These are phyloP conservation scores for Alternaria infectoria DNA, from an alignment of 2,329 filamentous ascomycete genomes.

Conservation along the genomic window DNA sequence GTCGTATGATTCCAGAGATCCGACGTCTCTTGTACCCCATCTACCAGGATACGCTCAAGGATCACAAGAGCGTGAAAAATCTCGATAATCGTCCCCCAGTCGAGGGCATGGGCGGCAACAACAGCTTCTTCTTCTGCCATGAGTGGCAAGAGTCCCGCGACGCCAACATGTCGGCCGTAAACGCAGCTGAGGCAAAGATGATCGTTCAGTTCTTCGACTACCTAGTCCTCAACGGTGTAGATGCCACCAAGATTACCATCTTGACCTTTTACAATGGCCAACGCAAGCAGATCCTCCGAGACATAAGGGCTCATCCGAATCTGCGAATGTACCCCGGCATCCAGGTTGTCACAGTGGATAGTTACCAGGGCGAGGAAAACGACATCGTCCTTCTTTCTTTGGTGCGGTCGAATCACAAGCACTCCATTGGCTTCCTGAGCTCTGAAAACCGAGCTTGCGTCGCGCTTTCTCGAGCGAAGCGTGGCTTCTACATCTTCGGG, in stretches of 20 bases:
- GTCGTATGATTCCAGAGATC: slow-evolving; percentile 75
- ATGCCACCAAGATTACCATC: slow-evolving; percentile 71
- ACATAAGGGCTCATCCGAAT: slow-evolving; percentile 53
- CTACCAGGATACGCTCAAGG: slow-evolving; percentile 62
- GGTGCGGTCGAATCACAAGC: slow-evolving; percentile 69
- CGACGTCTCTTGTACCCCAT: slow-evolving; percentile 66
- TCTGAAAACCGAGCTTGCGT: slow-evolving; percentile 69
- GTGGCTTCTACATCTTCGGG: slow-evolving; percentile 85
- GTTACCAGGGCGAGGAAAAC: slow-evolving; percentile 87
- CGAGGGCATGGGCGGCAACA: slow-evolving; percentile 67
- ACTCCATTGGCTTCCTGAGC: slow-evolving; percentile 74
- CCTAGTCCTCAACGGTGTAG: slow-evolving; percentile 70
- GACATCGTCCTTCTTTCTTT: slow-evolving; percentile 81
- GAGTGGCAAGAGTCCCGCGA: slow-evolving; percentile 69
- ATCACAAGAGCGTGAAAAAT: slow-evolving; percentile 63
- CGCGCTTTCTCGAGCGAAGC: slow-evolving; percentile 71
- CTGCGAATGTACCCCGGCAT: slow-evolving; percentile 43
- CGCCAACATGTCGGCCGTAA: slow-evolving; percentile 69
- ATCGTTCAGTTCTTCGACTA: slow-evolving; percentile 75
- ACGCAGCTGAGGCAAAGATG: slow-evolving; percentile 76
- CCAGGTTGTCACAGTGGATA: slow-evolving; percentile 82
- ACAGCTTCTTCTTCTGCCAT: slow-evolving; percentile 70
- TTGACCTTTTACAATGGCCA: slow-evolving; percentile 91
- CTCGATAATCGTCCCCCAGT: slow-evolving; percentile 56
- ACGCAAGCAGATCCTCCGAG: slow-evolving; percentile 66